Evolutionary conservation across 2,329 filamentous ascomycete genomes (phyloP).

Genomic region (Cryphonectria japonica): DNA sequence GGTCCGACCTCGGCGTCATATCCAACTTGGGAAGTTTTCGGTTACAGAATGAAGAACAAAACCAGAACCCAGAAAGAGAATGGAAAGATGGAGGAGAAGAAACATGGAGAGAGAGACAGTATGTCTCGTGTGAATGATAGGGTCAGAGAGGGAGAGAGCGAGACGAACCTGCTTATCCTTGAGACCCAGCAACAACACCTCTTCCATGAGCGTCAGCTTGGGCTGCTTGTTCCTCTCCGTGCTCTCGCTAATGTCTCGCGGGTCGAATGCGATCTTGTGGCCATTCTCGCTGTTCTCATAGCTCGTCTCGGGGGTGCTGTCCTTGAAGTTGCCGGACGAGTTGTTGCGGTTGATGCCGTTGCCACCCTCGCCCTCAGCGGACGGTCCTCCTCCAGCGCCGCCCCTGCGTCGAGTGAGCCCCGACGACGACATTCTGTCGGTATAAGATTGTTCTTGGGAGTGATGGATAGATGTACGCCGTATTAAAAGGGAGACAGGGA

Average conservation of each 20-base stretch:
- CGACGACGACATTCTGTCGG: constrained; percentile 42
- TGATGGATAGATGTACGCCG: not conserved
- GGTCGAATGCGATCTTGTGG: constrained; percentile 98
- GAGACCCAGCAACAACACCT: constrained; percentile 89
- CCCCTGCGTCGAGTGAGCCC: constrained; percentile 69
- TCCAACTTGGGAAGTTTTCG: too few relatives aligned
- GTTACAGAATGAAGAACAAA: not conserved
- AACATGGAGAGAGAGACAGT: not conserved
- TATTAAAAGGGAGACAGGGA: constrained; percentile 12
- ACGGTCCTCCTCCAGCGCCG: constrained; percentile 63
- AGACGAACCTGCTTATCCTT: constrained; percentile 94
- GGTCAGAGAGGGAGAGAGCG: constrained; percentile 30
- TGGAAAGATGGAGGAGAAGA: not conserved
- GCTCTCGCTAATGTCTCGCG: constrained; percentile 94
- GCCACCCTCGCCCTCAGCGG: constrained; percentile 55
- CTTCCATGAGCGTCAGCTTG: constrained; percentile 98
- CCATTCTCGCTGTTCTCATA: constrained; percentile 94
- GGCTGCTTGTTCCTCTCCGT: constrained; percentile 96
- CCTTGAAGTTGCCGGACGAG: constrained; percentile 56
- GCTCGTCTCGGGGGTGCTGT: constrained; percentile 71
- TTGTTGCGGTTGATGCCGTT: constrained; percentile 60
- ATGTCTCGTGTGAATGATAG: not conserved
- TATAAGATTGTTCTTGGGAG: not conserved
- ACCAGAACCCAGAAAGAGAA: not conserved
- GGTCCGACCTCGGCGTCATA: not conserved